Evolutionary conservation across 177 flowering plant species (phyloP), one percentile per base, ranked within the genome.

Genomic region (Vitis hybrid): DNA sequence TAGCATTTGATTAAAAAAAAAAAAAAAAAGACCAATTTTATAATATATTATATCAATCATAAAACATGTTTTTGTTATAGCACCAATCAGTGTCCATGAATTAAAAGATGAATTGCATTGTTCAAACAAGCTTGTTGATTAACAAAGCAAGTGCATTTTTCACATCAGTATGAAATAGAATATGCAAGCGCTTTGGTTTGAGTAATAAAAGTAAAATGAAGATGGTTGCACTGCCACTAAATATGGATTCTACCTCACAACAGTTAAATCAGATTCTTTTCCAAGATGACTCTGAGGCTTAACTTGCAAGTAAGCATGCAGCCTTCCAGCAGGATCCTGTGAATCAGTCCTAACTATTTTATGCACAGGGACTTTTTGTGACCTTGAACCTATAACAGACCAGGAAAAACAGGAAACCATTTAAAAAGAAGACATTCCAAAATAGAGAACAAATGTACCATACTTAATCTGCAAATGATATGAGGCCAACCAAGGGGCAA

Each of bases 261-360:
- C 82, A 73, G 78, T 75, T 78, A 96, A 78, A 69, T 76, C 81
- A 73, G 82, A 20, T 73, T 72, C 77, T 56, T 61, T 74, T 73
- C 82, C 89, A 20, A 57, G 77, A 56, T 78, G 73, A 56, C 73
- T 67, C 49, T 65, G 67, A 53, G 88, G 81, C 77, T 81, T 86
- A 45, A 63, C 76, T 73, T 82, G 92, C 83, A 90, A 61, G 76
- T 88, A 96, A 9, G 97, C 94, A 85, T 94, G 93, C 88, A 96
- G 73, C 79, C 98, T 89, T 80, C 99, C 99, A 72, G 87, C 86
- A 76, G 98, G 99, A 82, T 87, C 92, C 70, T 65, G 82, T 39
- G 96, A 79, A 84, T 94, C 97, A 56, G 89, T 89, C 73, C 99
- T 82, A 12, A 96, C 98, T 87, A 96, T 83, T 82, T 92, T 92